Percentiles rank a stretch among this genome's conserved stretches.
phyloP scores from a whole-genome alignment of 169 alveolate species.

The Plasmodium billcollinsi region DNA sequence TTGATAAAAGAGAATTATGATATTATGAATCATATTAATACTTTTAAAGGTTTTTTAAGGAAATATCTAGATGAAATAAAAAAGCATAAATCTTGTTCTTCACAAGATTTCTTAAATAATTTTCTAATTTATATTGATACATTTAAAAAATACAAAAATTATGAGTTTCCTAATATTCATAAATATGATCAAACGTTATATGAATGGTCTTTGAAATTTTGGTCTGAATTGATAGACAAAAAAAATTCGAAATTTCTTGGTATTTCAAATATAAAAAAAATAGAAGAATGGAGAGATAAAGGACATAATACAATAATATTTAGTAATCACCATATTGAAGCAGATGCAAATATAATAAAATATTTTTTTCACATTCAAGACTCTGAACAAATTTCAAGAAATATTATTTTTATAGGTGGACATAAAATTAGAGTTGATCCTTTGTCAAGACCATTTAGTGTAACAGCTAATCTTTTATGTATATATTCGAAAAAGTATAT shows the following conservation, averaged over 20 bases:
- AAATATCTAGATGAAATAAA: constrained; percentile 52
- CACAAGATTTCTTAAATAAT: constrained; percentile 41
- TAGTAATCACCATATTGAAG: constrained; percentile 78
- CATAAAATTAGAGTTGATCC: constrained; percentile 77
- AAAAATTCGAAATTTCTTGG: constrained; percentile 68
- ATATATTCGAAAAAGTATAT: constrained; percentile 74
- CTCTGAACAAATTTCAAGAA: constrained; percentile 52
- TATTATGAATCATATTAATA: constrained; percentile 24
- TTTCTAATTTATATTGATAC: constrained; percentile 33
- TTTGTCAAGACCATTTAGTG: constrained; percentile 72
- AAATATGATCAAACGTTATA: constrained; percentile 58
- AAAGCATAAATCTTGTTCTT: constrained; percentile 61
- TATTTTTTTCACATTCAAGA: constrained; percentile 46
- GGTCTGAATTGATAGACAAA: constrained; percentile 65
- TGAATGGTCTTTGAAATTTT: constrained; percentile 73
- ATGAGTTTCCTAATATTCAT: constrained; percentile 67
- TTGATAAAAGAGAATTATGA: constrained; percentile 48
- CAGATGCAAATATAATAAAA: constrained; percentile 77
- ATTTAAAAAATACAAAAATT: constrained; percentile 64
- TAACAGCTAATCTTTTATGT: constrained; percentile 61
- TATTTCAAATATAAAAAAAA: constrained; percentile 39
- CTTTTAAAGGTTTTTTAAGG: constrained; percentile 64
- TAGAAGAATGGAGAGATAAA: constrained; percentile 56
- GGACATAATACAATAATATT: constrained; percentile 63
- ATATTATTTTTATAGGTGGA: constrained; percentile 75